Base-by-base conservation (phyloP, 2,329 filamentous ascomycete species). In the Drechslerella stenobrocha region DNA sequence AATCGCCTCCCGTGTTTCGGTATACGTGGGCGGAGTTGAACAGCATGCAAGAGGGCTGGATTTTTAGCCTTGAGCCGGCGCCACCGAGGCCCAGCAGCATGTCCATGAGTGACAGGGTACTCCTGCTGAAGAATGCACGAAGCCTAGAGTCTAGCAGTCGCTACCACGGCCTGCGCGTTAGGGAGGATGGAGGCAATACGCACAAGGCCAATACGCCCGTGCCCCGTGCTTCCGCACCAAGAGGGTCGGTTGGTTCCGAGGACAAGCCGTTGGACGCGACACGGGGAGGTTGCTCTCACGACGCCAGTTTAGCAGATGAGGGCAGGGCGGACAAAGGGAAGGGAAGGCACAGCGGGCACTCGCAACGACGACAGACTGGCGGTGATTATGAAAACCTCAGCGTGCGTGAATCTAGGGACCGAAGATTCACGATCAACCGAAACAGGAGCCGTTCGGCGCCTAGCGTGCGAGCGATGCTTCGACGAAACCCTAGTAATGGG, bases 1-100 rank as follows among this genome's bases (percentile, higher is more conserved):
- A 55, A 15, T 55, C 55, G 5, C 63, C 63, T 11, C 55, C 63
- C 0, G 63, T 67, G 1, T 67, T 60, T 51, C 35, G 20, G 18
- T 67, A 55, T 28, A 40, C 24, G 3, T 9, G 22, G 26, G 8
- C 45, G 4, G 55, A 67, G 23, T 28, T 67, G 6, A 45, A 26
- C 13, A 34, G 20, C n/a, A 60, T 40, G 35, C 34, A 47, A 35
- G 63, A 67, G 35, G 42, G 46, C 13, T 67, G 63, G 63, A 30
- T 60, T 51, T 28, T 58, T 1, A 46, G 50, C 13, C 20, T 67
- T 2, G 48, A 40, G 2, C 3, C 11, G 4, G 34, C 26, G 20
- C 37, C 52, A 22, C n/a, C 46, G 6, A 57, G 22, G 11, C 6
- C 2, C 9, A 20, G 30, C 3, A 22, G 20, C 13, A 52, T 22